Base-by-base conservation (phyloP, 169 alveolate genomes). In the Pseudocohnilembus persalinus region DNA sequence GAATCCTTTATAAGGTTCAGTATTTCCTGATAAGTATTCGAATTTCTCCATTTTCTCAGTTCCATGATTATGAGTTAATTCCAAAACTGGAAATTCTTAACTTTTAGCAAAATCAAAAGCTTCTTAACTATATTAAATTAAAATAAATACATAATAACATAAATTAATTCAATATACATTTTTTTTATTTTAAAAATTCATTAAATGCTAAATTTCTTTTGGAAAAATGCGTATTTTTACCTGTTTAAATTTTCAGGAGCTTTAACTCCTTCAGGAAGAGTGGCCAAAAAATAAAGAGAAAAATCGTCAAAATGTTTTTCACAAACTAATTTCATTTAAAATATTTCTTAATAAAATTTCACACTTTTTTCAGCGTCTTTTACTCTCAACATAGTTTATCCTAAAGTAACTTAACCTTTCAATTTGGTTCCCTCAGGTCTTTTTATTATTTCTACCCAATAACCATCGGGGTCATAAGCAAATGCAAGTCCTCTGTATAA, bases 381-480 rank as follows among this genome's bases (percentile, higher is more conserved):
- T 65, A 93, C 85, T 27, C 96, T 88, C 74, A 93, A 74, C 96
- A 93, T 93, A 29, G 95, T 89, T 83, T 93, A 95, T n/a, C 95
- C 90, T 28, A 93, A 83, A 73, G 92, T 93, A 65, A 82, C 91
- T 27, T 93, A 76, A 75, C 84, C 94, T 35, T 87, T 73, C 30
- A 85, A 65, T 11, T 32, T 68, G 30, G 82, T 32, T 16, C 49
- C 30, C 31, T 85, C 94, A 34, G 89, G 74, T 29, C 95, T 77
- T 76, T 88, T 75, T 4, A 78, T 92, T 63, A 94, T 84, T 88
- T 90, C 96, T 24, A 94, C 83, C 97, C 97, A 90, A 78, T 94
- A 94, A 25, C 94, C 92, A 75, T 94, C 92, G 31, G 97, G 97
- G 72, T 94, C 97, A 79, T 88, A 65, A 31, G 93, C 93, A 81